Evolutionary conservation across 2,329 filamentous ascomycete genomes (phyloP).

Genomic region (Botryotinia calthae): DNA sequence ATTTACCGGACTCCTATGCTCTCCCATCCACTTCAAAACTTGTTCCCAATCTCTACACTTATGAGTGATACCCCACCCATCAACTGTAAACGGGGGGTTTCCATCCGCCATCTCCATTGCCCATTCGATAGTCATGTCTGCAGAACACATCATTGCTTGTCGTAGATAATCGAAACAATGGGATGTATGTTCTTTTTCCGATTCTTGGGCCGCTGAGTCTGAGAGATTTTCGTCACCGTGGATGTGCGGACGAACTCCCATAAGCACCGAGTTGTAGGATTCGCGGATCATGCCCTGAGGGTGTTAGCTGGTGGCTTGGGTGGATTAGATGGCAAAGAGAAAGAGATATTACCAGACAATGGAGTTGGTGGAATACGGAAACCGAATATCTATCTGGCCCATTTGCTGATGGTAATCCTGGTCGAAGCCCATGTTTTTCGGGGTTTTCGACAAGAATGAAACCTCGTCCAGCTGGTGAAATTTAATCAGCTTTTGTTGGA

Average conservation of each 20-base stretch:
- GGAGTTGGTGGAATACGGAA: conserved; percentile 19
- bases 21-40: conserved; percentile 2
- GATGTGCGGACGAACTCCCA: neutral
- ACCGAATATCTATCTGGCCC: conserved; percentile 9
- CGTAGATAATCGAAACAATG: conserved; percentile 22
- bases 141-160: conserved; percentile 20
- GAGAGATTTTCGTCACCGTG: conserved; percentile 3
- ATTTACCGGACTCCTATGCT: conserved; percentile 7
- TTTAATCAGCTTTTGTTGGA: neutral
- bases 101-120: neutral
- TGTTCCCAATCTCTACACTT: conserved; percentile 8
- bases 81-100: neutral
- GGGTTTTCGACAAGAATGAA: conserved; percentile 9
- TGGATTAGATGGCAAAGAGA: neutral
- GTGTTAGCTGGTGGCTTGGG: neutral
- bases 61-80: conserved; percentile 21
- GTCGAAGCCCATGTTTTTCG: neutral
- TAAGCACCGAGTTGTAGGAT: conserved; percentile 7
- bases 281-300: conserved; percentile 16
- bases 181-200: neutral
- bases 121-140: conserved; percentile 20
- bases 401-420: neutral
- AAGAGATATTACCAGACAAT: conserved; percentile 3
- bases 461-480: neutral
- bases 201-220: neutral